Conservation (phyloP, 495 filamentous ascomycete species). For the Penicillium samsonianum region DNA sequence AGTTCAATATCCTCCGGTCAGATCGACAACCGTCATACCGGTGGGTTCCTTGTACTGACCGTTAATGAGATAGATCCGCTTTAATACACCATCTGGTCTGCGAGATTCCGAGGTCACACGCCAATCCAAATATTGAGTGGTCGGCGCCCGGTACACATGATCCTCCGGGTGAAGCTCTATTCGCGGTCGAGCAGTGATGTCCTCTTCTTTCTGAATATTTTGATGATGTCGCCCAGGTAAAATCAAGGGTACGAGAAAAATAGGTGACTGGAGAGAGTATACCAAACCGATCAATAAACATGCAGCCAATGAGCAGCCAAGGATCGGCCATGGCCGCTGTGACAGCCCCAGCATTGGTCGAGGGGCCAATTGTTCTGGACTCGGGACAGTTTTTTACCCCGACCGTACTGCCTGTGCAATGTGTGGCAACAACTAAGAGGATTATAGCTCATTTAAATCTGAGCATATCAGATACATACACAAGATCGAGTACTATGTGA, state of each 20-base stretch:
- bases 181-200: slow-evolving; percentile 18
- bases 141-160: slow-evolving; percentile 37
- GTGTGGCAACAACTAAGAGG: neutral
- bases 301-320: slow-evolving; percentile 18
- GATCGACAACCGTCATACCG: neutral
- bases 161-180: slow-evolving; percentile 43
- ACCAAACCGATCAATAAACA: slow-evolving; percentile 20
- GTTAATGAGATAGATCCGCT: slow-evolving; percentile 42
- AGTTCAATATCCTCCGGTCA: slow-evolving; percentile 3
- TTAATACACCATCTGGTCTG: slow-evolving; percentile 48
- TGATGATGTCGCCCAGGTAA: slow-evolving; percentile 4
- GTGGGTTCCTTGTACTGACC: slow-evolving; percentile 19
- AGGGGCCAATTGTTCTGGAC: neutral
- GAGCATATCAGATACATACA: neutral
- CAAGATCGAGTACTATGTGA: neutral
- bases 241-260: slow-evolving; percentile 3
- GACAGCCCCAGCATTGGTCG: neutral
- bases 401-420: neutral
- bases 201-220: neutral
- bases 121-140: slow-evolving; percentile 39
- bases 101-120: slow-evolving; percentile 30
- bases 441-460: neutral
- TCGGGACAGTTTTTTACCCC: neutral
- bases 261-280: slow-evolving; percentile 16
- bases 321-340: slow-evolving; percentile 9